phyloP scores from a whole-genome alignment of 192 early-diverging fungal species.

The Backusella psychrophila region DNA sequence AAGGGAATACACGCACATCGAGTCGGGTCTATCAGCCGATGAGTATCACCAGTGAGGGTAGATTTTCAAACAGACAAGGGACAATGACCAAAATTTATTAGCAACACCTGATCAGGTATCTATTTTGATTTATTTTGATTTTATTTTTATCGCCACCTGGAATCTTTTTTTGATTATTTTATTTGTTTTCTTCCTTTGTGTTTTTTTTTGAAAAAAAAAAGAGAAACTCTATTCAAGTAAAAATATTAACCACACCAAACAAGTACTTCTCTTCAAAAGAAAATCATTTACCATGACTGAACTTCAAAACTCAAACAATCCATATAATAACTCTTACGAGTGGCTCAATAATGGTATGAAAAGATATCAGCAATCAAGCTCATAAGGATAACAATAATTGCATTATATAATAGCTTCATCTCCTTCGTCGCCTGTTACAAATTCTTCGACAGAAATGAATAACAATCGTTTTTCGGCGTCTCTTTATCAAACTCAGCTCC shows the following conservation, averaged over 20 bases:
- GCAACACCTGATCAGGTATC: background rate
- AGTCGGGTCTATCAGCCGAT: conserved; percentile 13
- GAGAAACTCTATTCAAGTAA: background rate
- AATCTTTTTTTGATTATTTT: background rate
- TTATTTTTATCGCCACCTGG: background rate
- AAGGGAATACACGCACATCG: background rate
- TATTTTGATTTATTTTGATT: background rate
- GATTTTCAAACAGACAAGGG: conserved; percentile 18
- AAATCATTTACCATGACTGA: conserved; percentile 3
- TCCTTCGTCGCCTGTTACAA: background rate
- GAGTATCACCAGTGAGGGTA: background rate
- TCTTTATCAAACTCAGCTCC: conserved; percentile 1
- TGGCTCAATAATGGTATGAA: background rate
- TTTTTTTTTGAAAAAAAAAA: background rate
- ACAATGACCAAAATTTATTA: background rate
- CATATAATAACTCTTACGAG: conserved; percentile 5
- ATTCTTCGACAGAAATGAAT: background rate
- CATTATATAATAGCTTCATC: background rate
- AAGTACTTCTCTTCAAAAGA: background rate
- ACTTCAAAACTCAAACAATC: background rate
- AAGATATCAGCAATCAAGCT: background rate
- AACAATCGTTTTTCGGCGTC: background rate
- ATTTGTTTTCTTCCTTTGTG: background rate
- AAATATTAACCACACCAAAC: background rate
- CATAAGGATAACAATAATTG: background rate